Evolutionary conservation across 805 yeast species (phyloP).

Genomic region (Lipomyces lipofer): DNA sequence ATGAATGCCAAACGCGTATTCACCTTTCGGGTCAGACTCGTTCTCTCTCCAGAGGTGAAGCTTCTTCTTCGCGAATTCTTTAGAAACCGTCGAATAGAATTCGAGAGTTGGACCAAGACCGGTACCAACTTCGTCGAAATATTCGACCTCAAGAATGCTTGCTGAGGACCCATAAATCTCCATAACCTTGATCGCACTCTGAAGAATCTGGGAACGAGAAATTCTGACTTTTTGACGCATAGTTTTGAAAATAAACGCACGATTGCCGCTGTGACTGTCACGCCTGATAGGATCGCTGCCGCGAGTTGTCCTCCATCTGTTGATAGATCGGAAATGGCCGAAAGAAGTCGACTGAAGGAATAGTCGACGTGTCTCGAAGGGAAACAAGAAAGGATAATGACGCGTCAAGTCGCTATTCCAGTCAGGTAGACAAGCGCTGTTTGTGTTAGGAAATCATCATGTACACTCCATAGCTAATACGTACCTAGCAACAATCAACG

Average conservation of each 20-base stretch:
- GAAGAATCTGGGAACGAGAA: conserved; percentile 65
- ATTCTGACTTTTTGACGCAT: conserved; percentile 78
- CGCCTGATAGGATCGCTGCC: conserved; percentile 2
- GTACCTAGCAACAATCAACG: conserved; percentile 65
- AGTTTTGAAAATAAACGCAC: conserved; percentile 62
- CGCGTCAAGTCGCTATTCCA: conserved; percentile 80
- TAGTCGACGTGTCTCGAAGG: conserved; percentile 73
- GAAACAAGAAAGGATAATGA: conserved; percentile 77
- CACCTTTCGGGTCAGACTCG: conserved; percentile 33
- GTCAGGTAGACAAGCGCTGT: conserved; percentile 67
- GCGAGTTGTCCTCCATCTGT: conserved; percentile 67
- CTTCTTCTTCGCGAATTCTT: conserved; percentile 61
- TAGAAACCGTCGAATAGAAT: conserved; percentile 80
- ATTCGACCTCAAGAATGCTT: conserved; percentile 81
- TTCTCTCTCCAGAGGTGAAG: conserved; percentile 68
- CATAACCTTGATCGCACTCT: conserved; percentile 77
- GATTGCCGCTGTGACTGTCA: conserved; percentile 36
- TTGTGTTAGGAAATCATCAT: neutral
- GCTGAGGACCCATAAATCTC: conserved; percentile 77
- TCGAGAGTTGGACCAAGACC: conserved; percentile 96
- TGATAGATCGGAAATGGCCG: conserved; percentile 82
- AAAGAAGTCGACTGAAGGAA: conserved; percentile 85
- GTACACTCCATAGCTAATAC: neutral
- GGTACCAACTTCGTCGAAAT: conserved; percentile 88
- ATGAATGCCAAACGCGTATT: conserved; percentile 44